Conservation (phyloP, 495 filamentous ascomycete genomes). For the Daldinia loculata region DNA sequence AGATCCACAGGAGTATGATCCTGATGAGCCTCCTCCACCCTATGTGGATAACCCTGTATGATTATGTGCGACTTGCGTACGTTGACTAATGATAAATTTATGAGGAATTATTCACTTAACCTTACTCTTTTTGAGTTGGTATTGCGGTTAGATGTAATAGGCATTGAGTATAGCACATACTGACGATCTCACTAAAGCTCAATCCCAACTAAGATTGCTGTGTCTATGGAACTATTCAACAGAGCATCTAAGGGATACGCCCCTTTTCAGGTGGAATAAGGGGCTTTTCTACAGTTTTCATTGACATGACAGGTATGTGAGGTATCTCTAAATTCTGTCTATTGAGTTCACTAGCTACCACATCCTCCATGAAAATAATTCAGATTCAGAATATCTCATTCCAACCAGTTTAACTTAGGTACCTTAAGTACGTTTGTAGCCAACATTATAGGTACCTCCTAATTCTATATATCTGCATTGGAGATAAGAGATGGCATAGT, state of each 20-base stretch:
- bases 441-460: not conserved
- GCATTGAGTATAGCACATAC: not conserved
- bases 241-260: not conserved
- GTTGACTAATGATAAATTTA: slow-evolving; percentile 7
- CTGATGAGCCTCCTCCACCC: slow-evolving; percentile 44
- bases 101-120: not conserved
- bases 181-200: not conserved
- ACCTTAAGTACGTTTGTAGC: not conserved
- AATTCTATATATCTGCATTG: not conserved
- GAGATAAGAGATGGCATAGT: not conserved
- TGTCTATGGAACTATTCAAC: not conserved
- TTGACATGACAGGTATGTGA: not conserved
- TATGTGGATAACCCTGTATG: slow-evolving; percentile 49
- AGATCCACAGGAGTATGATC: slow-evolving; percentile 37
- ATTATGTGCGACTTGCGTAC: slow-evolving; percentile 9
- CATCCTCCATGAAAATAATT: not conserved
- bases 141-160: not conserved
- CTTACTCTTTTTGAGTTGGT: not conserved
- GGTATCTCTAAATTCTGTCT: not conserved
- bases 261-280: not conserved
- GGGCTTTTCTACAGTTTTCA: not conserved
- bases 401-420: not conserved
- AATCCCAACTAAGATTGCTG: not conserved
- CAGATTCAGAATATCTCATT: not conserved
- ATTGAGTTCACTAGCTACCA: not conserved